Percentiles rank a stretch among this genome's conserved stretches.
Conservation (phyloP, 148 eudicot species). For the Persicaria maculosa region DNA sequence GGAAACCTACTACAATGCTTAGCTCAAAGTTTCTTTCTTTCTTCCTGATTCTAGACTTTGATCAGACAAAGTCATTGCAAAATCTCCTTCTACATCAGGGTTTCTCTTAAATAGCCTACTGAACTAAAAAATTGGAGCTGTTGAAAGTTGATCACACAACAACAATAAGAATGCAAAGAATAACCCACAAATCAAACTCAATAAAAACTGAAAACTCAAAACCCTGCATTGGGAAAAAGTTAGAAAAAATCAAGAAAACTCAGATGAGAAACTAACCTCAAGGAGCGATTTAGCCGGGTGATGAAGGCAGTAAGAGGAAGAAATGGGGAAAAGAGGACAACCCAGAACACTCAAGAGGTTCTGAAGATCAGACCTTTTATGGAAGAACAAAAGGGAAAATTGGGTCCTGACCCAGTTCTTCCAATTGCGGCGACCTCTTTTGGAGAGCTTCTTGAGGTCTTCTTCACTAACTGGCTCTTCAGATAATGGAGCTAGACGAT, state of each 20-base stretch:
- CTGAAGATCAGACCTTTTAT: slow-evolving; percentile 72
- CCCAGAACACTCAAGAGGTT: slow-evolving; percentile 80
- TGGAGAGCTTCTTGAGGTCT: slow-evolving; percentile 6
- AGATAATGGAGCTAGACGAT: slow-evolving; percentile 16
- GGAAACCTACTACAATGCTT: no score
- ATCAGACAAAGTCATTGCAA: background rate
- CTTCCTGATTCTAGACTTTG: no score
- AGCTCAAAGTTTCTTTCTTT: no score
- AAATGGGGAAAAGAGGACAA: slow-evolving; percentile 85
- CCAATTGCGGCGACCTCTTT: slow-evolving; percentile 43
- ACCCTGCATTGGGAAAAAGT: no score
- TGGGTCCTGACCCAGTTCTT: slow-evolving; percentile 63
- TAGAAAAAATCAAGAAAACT: background rate
- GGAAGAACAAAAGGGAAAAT: slow-evolving; percentile 32
- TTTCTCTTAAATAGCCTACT: background rate
- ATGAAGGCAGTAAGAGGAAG: slow-evolving; percentile 23
- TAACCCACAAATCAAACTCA: background rate
- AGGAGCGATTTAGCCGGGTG: slow-evolving; percentile 22
- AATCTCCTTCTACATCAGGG: background rate
- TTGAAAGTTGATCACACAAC: background rate
- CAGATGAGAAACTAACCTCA: slow-evolving; percentile 30
- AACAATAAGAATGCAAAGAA: background rate
- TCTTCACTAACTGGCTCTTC: slow-evolving; percentile 16
- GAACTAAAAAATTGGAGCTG: background rate
- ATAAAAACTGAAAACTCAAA: no score